These are phyloP conservation scores for Metschnikowia orientalis DNA, from an alignment of 805 yeast genomes.

Conservation along the genomic window DNA sequence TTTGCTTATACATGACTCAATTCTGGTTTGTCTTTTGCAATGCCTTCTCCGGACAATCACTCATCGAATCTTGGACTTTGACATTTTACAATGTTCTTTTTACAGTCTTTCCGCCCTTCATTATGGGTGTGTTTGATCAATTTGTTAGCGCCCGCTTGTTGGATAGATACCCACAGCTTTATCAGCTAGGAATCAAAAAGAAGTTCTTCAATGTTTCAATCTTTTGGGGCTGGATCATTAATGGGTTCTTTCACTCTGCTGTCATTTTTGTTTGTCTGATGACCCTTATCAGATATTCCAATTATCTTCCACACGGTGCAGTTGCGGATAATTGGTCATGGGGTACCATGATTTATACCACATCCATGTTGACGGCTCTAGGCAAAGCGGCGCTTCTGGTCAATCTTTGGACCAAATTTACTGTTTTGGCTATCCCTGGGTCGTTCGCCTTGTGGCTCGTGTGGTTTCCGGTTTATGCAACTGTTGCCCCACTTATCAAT, in stretches of 20 bases:
- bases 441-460: slow-evolving; percentile 79
- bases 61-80: slow-evolving; percentile 96
- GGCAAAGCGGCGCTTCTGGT: slow-evolving; percentile 94
- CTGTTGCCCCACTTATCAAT: slow-evolving; percentile 74
- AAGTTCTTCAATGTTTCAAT: slow-evolving; percentile 85
- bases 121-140: slow-evolving; percentile 94
- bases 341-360: slow-evolving; percentile 87
- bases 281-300: slow-evolving; percentile 64
- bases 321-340: slow-evolving; percentile 88
- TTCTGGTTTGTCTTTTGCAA: slow-evolving; percentile 95
- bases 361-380: slow-evolving; percentile 81
- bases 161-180: slow-evolving; percentile 88
- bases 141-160: slow-evolving; percentile 86
- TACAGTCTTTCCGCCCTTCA: slow-evolving; percentile 93
- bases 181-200: slow-evolving; percentile 84
- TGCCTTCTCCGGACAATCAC: slow-evolving; percentile 91
- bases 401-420: slow-evolving; percentile 92
- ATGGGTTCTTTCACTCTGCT: slow-evolving; percentile 93
- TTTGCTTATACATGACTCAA: slow-evolving; percentile 94
- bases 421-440: slow-evolving; percentile 91
- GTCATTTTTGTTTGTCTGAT: slow-evolving; percentile 71
- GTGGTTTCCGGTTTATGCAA: slow-evolving; percentile 82
- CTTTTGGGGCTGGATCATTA: slow-evolving; percentile 96
- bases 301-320: slow-evolving; percentile 61
- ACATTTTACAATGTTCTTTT: slow-evolving; percentile 93